Conservation (phyloP, 768 basidiomycete species). For the Phylloporus rhodoxanthus region DNA sequence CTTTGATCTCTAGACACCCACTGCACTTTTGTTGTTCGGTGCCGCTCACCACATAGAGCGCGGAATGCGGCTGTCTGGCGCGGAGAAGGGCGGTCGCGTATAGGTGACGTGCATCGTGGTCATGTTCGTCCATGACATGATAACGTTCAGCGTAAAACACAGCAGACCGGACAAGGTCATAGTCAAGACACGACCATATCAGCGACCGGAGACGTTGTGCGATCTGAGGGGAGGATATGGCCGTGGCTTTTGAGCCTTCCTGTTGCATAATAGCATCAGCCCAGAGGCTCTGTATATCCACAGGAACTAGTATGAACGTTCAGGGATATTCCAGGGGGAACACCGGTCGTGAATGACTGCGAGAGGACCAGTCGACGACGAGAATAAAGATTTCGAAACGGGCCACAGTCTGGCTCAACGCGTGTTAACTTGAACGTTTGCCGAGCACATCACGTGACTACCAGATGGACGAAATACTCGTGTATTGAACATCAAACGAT, state of each 20-base stretch:
- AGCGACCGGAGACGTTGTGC: constrained; percentile 65
- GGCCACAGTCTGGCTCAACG: constrained; percentile 17
- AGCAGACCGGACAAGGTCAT: constrained; percentile 70
- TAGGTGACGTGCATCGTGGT: constrained; percentile 80
- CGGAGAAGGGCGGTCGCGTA: constrained; percentile 74
- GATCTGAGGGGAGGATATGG: constrained; percentile 50
- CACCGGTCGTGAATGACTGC: constrained; percentile 8
- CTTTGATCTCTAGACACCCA: constrained; percentile 75
- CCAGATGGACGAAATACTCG: background rate
- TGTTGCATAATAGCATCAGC: constrained; percentile 54
- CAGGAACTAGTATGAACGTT: constrained; percentile 17
- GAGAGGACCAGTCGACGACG: constrained; percentile 7
- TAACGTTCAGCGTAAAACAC: constrained; percentile 88
- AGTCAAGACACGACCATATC: constrained; percentile 81
- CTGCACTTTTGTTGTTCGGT: constrained; percentile 57
- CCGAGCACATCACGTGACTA: constrained; percentile 28
- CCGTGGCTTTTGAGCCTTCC: constrained; percentile 38
- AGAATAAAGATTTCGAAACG: constrained; percentile 17
- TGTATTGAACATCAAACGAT: background rate
- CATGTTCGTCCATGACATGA: constrained; percentile 59
- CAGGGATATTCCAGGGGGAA: constrained; percentile 4
- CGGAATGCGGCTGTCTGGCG: constrained; percentile 68
- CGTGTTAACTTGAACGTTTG: constrained; percentile 6
- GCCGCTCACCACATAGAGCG: constrained; percentile 61
- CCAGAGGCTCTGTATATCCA: constrained; percentile 29